phyloP scores from a whole-genome alignment of 1,284 basidiomycete species.

The Quambalaria eucalypti region DNA sequence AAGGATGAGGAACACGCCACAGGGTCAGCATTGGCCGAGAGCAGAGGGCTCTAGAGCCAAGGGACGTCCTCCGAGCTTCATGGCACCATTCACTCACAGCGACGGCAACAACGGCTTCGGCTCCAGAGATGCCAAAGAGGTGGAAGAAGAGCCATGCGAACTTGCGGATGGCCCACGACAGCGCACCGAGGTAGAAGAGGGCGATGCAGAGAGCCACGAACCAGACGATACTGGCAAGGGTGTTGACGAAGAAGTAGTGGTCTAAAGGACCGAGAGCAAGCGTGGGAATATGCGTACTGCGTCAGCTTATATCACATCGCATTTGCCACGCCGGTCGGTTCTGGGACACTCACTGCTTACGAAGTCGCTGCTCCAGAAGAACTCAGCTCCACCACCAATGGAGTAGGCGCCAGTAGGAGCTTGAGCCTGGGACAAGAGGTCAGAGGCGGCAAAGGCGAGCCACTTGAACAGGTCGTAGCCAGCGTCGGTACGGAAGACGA shows the following conservation, averaged over 20 bases:
- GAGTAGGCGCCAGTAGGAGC: not conserved
- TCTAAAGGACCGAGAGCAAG: not conserved
- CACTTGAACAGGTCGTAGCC: slow-evolving; percentile 30
- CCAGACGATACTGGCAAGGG: slow-evolving; percentile 56
- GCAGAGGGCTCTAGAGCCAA: slow-evolving; percentile 57
- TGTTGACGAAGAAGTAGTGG: slow-evolving; percentile 39
- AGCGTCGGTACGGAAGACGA: slow-evolving; percentile 40
- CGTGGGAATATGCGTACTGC: not conserved
- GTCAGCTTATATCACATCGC: not conserved
- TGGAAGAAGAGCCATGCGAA: slow-evolving; percentile 87
- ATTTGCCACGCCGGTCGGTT: too few species aligned
- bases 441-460: slow-evolving; percentile 34
- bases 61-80: too few species aligned
- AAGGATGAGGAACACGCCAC: slow-evolving; percentile 82
- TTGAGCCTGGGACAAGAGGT: slow-evolving; percentile 33
- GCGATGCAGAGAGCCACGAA: slow-evolving; percentile 57
- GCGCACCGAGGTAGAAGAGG: slow-evolving; percentile 52
- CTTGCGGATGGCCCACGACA: slow-evolving; percentile 38
- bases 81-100: too few species aligned
- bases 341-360: slow-evolving; percentile 5
- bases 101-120: slow-evolving; percentile 81
- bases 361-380: slow-evolving; percentile 31
- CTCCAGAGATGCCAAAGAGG: slow-evolving; percentile 61
- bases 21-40: slow-evolving; percentile 84
- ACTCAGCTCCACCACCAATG: slow-evolving; percentile 27